Conservation (phyloP, 164 flowering plant species). For the Macadamia tetraphylla region DNA sequence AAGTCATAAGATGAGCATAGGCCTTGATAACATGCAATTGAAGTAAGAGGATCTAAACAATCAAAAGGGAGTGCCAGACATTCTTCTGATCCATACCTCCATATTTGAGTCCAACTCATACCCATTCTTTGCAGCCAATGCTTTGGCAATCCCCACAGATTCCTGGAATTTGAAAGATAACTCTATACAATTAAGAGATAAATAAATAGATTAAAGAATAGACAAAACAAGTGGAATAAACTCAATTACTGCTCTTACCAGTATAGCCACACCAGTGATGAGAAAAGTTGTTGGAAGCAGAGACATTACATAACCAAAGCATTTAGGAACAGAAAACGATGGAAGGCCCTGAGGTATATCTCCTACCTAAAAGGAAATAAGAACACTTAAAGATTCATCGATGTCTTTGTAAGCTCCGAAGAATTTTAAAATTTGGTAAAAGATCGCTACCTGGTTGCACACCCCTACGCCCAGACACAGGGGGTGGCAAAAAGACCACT, state of each 20-base stretch:
- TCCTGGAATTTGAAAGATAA: slow-evolving; percentile 42
- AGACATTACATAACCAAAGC: slow-evolving; percentile 47
- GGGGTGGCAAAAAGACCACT: no score
- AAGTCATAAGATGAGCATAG: not conserved
- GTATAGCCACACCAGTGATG: slow-evolving; percentile 95
- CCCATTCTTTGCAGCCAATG: slow-evolving; percentile 97
- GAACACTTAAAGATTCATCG: not conserved
- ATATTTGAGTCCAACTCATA: slow-evolving; percentile 94
- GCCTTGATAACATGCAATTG: not conserved
- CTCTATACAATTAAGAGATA: slow-evolving; percentile 4
- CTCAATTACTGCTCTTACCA: slow-evolving; percentile 45
- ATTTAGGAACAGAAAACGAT: slow-evolving; percentile 73
- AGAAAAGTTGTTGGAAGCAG: slow-evolving; percentile 87
- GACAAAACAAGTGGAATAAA: slow-evolving; percentile 7
- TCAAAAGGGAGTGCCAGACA: no score
- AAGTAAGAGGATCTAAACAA: no score
- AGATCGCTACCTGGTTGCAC: no score
- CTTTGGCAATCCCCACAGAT: slow-evolving; percentile 99
- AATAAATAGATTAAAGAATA: not conserved
- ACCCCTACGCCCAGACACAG: no score
- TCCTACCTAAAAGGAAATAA: slow-evolving; percentile 61
- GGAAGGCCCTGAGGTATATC: slow-evolving; percentile 98
- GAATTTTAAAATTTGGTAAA: not conserved
- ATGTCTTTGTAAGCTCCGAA: no score
- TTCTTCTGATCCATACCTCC: slow-evolving; percentile 50